Conservation (phyloP, 2,329 filamentous ascomycete genomes). For the Ceratocystis lukuohia region DNA sequence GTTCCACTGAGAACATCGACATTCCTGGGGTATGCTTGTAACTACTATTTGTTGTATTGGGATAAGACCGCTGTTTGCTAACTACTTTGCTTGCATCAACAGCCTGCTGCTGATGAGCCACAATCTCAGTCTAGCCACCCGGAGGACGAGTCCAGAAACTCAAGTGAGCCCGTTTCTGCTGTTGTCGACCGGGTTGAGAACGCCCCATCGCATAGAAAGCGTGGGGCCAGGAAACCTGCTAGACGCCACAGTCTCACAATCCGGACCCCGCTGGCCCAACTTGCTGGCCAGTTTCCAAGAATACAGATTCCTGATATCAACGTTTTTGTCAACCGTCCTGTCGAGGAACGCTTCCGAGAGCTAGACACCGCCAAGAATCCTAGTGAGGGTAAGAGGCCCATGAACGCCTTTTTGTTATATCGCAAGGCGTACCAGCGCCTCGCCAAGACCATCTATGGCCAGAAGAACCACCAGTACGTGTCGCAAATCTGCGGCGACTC, state of each 20-base stretch:
- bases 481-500: slow-evolving; percentile 73
- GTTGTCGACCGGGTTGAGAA: slow-evolving; percentile 15
- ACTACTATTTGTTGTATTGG: background rate
- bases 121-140: slow-evolving; percentile 9
- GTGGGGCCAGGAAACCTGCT: slow-evolving; percentile 24
- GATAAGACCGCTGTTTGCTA: background rate
- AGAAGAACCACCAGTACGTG: slow-evolving; percentile 89
- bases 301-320: slow-evolving; percentile 66
- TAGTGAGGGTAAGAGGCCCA: slow-evolving; percentile 75
- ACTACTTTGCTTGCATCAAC: background rate
- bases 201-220: slow-evolving; percentile 22
- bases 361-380: slow-evolving; percentile 52
- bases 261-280: slow-evolving; percentile 53
- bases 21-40: background rate
- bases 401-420: slow-evolving; percentile 98
- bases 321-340: slow-evolving; percentile 59
- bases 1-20: background rate
- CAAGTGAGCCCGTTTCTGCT: background rate
- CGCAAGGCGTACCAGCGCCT: slow-evolving; percentile 82
- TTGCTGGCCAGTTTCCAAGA: slow-evolving; percentile 49
- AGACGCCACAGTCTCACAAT: slow-evolving; percentile 33
- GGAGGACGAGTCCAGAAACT: background rate
- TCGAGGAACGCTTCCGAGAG: slow-evolving; percentile 53
- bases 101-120: background rate
- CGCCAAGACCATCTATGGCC: slow-evolving; percentile 64